phyloP scores from a whole-genome alignment of 1,284 basidiomycete species.

The Trametes polyzona region DNA sequence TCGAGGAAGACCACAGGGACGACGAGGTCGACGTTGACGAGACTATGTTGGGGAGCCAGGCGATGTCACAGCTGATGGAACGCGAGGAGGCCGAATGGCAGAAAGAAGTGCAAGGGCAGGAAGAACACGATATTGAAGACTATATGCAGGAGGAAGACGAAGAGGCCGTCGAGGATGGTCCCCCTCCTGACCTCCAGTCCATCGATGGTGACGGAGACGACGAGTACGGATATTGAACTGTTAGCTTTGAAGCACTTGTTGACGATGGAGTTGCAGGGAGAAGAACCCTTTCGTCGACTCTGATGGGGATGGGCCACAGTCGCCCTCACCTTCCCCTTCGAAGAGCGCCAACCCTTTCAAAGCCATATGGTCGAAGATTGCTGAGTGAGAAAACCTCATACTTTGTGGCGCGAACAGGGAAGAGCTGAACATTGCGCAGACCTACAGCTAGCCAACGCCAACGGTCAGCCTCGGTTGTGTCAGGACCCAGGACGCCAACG shows the following conservation, averaged over 20 bases:
- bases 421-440: too few relatives aligned
- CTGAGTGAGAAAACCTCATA: conserved; percentile 12
- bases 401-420: too few relatives aligned
- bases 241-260: too few relatives aligned
- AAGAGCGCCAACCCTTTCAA: conserved; percentile 27
- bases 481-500: conserved; percentile 15
- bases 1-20: conserved; percentile 21
- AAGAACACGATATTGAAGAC: conserved; percentile 35
- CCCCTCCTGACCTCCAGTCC: conserved; percentile 20
- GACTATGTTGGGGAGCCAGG: conserved; percentile 53
- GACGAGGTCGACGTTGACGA: conserved; percentile 57
- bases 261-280: neutral
- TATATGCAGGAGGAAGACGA: conserved; percentile 35
- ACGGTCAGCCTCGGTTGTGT: conserved; percentile 23
- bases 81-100: conserved; percentile 43
- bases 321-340: conserved; percentile 8
- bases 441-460: too few relatives aligned
- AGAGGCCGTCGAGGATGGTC: conserved; percentile 36
- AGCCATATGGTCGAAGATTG: conserved; percentile 29
- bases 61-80: conserved; percentile 48
- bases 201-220: conserved; percentile 15
- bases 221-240: neutral
- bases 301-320: neutral
- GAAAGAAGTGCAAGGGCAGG: conserved; percentile 32
- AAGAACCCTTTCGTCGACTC: conserved; percentile 10